Conservation (phyloP, 1,139 yeast genomes). For the Starmera stellimalicola region DNA sequence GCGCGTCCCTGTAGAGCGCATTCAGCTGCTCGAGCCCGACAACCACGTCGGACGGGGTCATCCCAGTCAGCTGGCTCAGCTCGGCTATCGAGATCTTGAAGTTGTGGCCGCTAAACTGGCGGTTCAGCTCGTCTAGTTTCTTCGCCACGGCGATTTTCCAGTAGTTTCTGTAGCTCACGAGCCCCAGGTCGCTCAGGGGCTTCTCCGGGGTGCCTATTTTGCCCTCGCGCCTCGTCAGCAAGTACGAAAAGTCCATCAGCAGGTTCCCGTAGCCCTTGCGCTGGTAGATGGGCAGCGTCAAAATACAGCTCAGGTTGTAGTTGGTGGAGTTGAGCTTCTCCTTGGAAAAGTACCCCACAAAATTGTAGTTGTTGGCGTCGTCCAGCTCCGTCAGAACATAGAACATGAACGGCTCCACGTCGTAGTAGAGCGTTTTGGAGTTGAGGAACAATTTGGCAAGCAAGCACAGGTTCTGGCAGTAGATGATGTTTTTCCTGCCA, state of each 20-base stretch:
- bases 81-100: conserved; percentile 42
- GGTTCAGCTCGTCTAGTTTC: conserved; percentile 27
- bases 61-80: conserved; percentile 66
- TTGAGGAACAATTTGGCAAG: conserved; percentile 82
- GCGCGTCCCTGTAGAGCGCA: conserved; percentile 36
- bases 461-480: conserved; percentile 84
- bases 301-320: conserved; percentile 82
- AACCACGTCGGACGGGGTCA: conserved; percentile 79
- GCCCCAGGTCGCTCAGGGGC: conserved; percentile 81
- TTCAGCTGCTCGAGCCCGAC: conserved; percentile 76
- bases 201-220: conserved; percentile 91
- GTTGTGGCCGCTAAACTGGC: conserved; percentile 3
- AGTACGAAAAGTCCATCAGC: conserved; percentile 81
- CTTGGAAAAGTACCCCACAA: conserved; percentile 91
- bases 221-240: conserved; percentile 64
- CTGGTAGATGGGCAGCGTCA: conserved; percentile 83
- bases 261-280: conserved; percentile 85
- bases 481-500: conserved; percentile 72
- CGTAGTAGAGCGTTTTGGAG: conserved; percentile 86
- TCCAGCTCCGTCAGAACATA: conserved; percentile 74
- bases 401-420: conserved; percentile 90
- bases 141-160: conserved; percentile 69
- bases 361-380: conserved; percentile 48
- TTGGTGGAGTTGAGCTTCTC: conserved; percentile 69
- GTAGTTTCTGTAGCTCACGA: conserved; percentile 75